Evolutionary conservation across 2,329 filamentous ascomycete species (phyloP).

Genomic region (Tolypocladium tropicale): DNA sequence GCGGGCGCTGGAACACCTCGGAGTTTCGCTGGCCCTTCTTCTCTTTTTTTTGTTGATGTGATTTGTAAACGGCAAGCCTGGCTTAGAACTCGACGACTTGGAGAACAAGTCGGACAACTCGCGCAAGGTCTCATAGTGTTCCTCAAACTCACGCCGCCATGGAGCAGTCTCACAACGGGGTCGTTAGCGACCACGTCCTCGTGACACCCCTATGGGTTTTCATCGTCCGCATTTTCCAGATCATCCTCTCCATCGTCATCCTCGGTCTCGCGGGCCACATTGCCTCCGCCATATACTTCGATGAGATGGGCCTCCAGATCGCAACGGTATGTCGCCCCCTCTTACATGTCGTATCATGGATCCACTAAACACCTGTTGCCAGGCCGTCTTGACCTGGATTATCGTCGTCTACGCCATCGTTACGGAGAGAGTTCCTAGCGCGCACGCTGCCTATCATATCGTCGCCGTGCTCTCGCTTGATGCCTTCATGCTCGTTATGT

Average conservation of each 20-base stretch:
- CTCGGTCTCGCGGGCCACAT: conserved; percentile 31
- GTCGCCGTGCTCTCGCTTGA: conserved; percentile 34
- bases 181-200: conserved; percentile 19
- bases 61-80: neutral
- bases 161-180: conserved; percentile 9
- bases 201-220: conserved; percentile 33
- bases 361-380: conserved; percentile 3
- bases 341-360: too few species aligned
- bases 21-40: too few species aligned
- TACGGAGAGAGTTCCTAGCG: conserved; percentile 25
- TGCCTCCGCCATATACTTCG: conserved; percentile 28
- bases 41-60: neutral
- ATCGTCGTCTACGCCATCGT: conserved; percentile 29
- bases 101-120: neutral
- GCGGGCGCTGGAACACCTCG: neutral
- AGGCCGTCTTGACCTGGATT: conserved; percentile 37
- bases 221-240: conserved; percentile 27
- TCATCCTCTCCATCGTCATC: conserved; percentile 30
- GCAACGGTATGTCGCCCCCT: conserved; percentile 24
- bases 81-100: neutral
- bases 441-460: conserved; percentile 29
- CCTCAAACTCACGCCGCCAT: conserved; percentile 1
- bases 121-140: neutral
- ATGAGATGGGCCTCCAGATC: conserved; percentile 28
- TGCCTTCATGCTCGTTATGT: conserved; percentile 32